phyloP scores from a whole-genome alignment of 2,329 filamentous ascomycete genomes.

The Sporothrix pallida region DNA sequence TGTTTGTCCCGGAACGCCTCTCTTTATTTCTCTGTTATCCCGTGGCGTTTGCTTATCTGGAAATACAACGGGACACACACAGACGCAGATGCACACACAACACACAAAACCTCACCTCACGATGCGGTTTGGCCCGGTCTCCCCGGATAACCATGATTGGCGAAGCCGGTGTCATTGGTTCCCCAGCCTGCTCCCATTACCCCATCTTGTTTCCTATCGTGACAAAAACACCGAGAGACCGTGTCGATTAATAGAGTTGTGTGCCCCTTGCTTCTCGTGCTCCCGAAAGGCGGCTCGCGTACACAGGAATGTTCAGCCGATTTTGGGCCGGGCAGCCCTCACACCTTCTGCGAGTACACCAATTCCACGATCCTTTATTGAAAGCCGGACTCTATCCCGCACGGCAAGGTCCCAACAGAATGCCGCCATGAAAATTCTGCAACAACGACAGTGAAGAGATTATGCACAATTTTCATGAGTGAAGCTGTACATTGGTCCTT shows the following conservation, averaged over 20 bases:
- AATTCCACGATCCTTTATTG: background rate
- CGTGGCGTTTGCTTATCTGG: background rate
- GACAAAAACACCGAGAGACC: background rate
- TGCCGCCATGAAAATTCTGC: background rate
- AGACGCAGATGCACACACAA: no score
- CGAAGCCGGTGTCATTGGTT: background rate
- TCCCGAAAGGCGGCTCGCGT: constrained; percentile 17
- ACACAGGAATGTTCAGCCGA: background rate
- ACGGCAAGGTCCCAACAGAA: background rate
- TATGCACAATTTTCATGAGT: background rate
- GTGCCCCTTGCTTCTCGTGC: background rate
- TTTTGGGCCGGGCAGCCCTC: constrained; percentile 1
- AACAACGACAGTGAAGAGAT: background rate
- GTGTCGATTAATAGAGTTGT: background rate
- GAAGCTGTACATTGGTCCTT: no score
- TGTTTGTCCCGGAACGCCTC: background rate
- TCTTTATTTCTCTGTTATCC: background rate
- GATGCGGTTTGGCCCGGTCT: constrained; percentile 14
- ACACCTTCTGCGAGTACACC: background rate
- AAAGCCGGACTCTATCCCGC: background rate
- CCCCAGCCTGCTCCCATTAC: background rate
- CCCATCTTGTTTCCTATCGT: constrained; percentile 1
- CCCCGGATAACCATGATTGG: background rate
- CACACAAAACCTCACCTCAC: background rate
- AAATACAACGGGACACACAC: background rate